These are phyloP conservation scores for Aspergillus panamensis DNA, from an alignment of 495 filamentous ascomycete species.

Conservation along the genomic window DNA sequence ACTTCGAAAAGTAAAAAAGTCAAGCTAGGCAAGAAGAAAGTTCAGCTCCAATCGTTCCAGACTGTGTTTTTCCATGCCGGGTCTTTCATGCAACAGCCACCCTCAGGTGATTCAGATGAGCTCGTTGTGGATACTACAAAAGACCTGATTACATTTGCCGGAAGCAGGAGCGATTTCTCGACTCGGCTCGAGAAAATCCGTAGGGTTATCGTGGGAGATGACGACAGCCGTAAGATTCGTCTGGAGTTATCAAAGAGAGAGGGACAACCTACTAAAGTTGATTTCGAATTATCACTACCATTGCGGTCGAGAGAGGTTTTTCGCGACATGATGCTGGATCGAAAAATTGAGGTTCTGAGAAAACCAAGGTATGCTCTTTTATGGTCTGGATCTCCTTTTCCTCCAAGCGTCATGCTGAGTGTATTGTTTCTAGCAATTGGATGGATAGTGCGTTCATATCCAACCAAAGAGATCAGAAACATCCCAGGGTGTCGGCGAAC, in stretches of 20 bases:
- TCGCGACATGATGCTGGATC: conserved; percentile 13
- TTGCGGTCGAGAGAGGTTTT: conserved; percentile 24
- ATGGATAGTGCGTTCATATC: conserved; percentile 39
- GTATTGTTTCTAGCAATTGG: conserved; percentile 23
- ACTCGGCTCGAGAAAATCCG: conserved; percentile 26
- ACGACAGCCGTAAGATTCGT: conserved; percentile 32
- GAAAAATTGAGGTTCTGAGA: conserved; percentile 9
- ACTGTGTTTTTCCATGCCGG: conserved; percentile 27
- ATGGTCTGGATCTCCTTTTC: neutral
- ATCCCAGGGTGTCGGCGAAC: neutral
- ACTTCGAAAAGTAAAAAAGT: conserved; percentile 19
- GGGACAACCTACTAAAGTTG: conserved; percentile 23
- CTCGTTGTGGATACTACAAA: conserved; percentile 19
- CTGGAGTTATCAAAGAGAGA: conserved; percentile 30
- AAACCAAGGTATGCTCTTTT: conserved; percentile 26
- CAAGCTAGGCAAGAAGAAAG: conserved; percentile 1
- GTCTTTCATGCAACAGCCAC: conserved; percentile 10
- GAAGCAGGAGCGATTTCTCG: neutral
- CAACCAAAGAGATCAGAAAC: conserved; percentile 10
- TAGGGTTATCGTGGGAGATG: conserved; percentile 20
- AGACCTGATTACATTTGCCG: conserved; percentile 4
- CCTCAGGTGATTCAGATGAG: conserved; percentile 2
- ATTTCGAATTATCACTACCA: conserved; percentile 34
- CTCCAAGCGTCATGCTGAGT: conserved; percentile 12
- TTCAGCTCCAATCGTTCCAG: conserved; percentile 7